phyloP scores from a whole-genome alignment of 371 early-diverging fungal species.

The Circinella umbellata region DNA sequence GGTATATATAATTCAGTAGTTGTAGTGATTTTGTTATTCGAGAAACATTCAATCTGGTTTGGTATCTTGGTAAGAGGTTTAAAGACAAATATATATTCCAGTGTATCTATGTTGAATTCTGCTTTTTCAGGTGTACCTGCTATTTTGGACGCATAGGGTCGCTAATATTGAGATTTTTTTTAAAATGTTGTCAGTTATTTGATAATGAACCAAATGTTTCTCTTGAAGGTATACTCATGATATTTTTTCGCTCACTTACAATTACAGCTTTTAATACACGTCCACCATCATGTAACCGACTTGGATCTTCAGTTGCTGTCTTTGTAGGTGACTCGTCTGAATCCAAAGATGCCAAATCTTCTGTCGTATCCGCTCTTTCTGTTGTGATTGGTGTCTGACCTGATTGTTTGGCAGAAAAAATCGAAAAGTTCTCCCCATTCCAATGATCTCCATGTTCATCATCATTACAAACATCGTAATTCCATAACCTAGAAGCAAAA shows the following conservation, averaged over 20 bases:
- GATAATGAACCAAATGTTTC: background rate
- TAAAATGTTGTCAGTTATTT: background rate
- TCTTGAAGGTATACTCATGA: background rate
- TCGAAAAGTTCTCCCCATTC: constrained; percentile 91
- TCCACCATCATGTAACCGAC: constrained; percentile 71
- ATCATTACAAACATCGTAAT: constrained; percentile 82
- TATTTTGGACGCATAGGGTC: constrained; percentile 83
- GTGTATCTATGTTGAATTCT: constrained; percentile 61
- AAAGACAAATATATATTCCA: constrained; percentile 66
- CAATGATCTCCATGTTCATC: constrained; percentile 83
- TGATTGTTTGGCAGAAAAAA: constrained; percentile 52
- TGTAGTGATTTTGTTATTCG: background rate
- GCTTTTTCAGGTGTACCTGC: constrained; percentile 70
- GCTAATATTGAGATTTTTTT: constrained; percentile 26
- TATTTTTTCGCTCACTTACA: constrained; percentile 42
- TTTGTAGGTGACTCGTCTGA: constrained; percentile 4
- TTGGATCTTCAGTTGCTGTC: background rate
- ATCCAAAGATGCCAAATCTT: constrained; percentile 5
- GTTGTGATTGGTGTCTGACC: background rate
- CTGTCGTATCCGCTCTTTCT: background rate
- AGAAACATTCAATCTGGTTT: background rate
- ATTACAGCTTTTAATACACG: constrained; percentile 81
- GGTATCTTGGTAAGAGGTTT: constrained; percentile 22
- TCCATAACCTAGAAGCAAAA: constrained; percentile 70
- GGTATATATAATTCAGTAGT: constrained; percentile 19